phyloP scores from a whole-genome alignment of 2,329 filamentous ascomycete genomes.

The Alternaria angustiovoidea region DNA sequence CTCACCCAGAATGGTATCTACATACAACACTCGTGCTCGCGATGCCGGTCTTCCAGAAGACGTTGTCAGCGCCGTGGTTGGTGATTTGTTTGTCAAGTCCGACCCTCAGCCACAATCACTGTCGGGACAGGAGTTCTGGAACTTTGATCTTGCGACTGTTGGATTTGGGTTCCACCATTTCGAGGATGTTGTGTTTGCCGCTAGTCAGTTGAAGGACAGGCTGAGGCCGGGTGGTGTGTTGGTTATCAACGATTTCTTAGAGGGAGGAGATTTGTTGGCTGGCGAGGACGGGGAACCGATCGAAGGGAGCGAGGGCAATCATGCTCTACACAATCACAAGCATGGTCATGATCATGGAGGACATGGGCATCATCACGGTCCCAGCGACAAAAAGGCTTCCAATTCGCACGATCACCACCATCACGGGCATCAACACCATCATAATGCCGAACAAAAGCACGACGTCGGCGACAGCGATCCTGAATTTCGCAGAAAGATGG shows the following conservation, averaged over 20 bases:
- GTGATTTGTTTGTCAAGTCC: slow-evolving; percentile 48
- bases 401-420: slow-evolving; percentile 18
- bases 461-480: slow-evolving; percentile 11
- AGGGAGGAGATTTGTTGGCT: slow-evolving; percentile 55
- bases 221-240: slow-evolving; percentile 72
- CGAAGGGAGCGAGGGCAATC: slow-evolving; percentile 36
- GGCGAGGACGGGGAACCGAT: slow-evolving; percentile 37
- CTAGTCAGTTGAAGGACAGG: slow-evolving; percentile 66
- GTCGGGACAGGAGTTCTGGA: slow-evolving; percentile 39
- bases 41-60: slow-evolving; percentile 23
- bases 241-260: slow-evolving; percentile 72
- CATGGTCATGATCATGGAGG: slow-evolving; percentile 32
- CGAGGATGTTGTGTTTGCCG: slow-evolving; percentile 67
- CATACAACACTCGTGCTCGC: slow-evolving; percentile 68
- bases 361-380: slow-evolving; percentile 14
- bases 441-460: slow-evolving; percentile 11
- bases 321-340: slow-evolving; percentile 29
- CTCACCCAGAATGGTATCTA: slow-evolving; percentile 72
- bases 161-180: slow-evolving; percentile 59
- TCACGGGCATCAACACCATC: slow-evolving; percentile 16
- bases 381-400: slow-evolving; percentile 8
- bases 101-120: slow-evolving; percentile 34
- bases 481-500: slow-evolving; percentile 42
- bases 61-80: slow-evolving; percentile 38
- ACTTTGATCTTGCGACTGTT: slow-evolving; percentile 55